These are phyloP conservation scores for Morella rubra DNA, from an alignment of 306 rosid genomes.

Conservation along the genomic window DNA sequence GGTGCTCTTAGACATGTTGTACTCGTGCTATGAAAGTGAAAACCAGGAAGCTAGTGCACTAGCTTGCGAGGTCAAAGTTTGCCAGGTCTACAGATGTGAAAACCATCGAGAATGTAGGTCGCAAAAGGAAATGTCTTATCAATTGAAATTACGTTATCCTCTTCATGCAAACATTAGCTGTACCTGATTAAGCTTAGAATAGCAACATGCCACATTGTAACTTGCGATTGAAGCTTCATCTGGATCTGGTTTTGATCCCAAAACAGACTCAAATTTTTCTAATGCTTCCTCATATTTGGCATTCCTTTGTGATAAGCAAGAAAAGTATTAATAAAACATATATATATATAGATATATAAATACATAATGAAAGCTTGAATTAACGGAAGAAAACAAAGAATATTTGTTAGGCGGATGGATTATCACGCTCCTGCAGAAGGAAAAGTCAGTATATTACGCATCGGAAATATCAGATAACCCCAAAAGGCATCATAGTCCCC, in stretches of 20 bases:
- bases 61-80: background rate
- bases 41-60: background rate
- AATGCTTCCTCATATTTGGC: conserved; percentile 87
- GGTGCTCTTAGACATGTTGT: background rate
- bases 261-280: conserved; percentile 80
- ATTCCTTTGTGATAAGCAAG: conserved; percentile 46
- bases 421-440: background rate
- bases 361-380: background rate
- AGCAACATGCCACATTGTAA: conserved; percentile 94
- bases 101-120: background rate
- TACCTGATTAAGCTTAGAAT: conserved; percentile 95
- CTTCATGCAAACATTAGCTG: conserved; percentile 1
- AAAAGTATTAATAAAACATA: background rate
- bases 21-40: background rate
- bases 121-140: background rate
- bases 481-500: background rate
- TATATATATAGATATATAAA: background rate
- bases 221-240: conserved; percentile 83
- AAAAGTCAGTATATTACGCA: conserved; percentile 2
- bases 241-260: conserved; percentile 78
- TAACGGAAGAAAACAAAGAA: background rate
- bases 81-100: background rate
- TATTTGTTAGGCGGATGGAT: background rate
- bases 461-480: background rate
- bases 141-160: background rate